phyloP scores from a whole-genome alignment of 345 rosid genomes.

The Camelina neglecta region DNA sequence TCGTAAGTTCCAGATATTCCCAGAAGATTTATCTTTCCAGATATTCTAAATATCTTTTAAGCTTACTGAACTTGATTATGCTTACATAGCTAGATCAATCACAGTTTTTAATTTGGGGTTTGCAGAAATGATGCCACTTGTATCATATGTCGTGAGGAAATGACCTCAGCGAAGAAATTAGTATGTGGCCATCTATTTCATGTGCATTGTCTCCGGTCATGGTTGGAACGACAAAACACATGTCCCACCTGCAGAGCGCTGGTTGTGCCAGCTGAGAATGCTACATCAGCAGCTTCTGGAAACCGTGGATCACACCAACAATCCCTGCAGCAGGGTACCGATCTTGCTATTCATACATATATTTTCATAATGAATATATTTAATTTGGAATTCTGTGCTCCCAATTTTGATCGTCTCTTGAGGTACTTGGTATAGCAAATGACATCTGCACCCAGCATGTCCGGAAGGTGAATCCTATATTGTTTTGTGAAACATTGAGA shows the following conservation, averaged over 20 bases:
- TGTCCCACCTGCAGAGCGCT: slow-evolving; percentile 96
- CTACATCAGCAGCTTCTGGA: slow-evolving; percentile 57
- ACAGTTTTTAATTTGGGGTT: slow-evolving; percentile 40
- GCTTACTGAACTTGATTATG: slow-evolving; percentile 26
- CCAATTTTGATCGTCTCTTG: slow-evolving; percentile 8
- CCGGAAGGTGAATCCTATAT: background rate
- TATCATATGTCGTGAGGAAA: slow-evolving; percentile 98
- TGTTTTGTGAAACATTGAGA: background rate
- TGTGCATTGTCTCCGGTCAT: slow-evolving; percentile 94
- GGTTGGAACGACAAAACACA: slow-evolving; percentile 96
- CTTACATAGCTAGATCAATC: slow-evolving; percentile 14
- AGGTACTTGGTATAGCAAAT: slow-evolving; percentile 19
- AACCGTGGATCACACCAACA: slow-evolving; percentile 61
- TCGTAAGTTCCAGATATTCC: slow-evolving; percentile 55
- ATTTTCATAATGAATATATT: background rate
- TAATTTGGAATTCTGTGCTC: background rate
- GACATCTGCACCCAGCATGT: background rate
- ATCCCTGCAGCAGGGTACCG: slow-evolving; percentile 59
- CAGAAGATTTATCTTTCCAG: background rate
- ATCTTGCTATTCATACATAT: slow-evolving; percentile 17
- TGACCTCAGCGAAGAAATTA: slow-evolving; percentile 90
- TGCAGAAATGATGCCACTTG: slow-evolving; percentile 94
- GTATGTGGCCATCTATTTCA: slow-evolving; percentile 95
- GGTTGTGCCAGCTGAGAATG: slow-evolving; percentile 83
- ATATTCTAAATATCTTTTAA: background rate